phyloP scores from a whole-genome alignment of 495 filamentous ascomycete genomes.

The Aspergillus baeticus region DNA sequence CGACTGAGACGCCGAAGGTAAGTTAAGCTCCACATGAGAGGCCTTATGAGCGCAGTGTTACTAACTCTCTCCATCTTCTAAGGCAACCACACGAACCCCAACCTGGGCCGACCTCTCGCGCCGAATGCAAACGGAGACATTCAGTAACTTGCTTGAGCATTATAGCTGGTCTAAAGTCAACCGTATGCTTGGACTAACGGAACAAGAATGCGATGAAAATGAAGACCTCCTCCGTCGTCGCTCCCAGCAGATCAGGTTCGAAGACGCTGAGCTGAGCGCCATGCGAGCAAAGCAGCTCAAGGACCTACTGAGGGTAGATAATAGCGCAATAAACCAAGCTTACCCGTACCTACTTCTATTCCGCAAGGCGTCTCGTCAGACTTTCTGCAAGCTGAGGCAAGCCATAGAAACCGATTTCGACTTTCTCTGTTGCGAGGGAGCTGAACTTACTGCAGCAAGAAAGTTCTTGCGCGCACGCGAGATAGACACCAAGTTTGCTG shows the following conservation, averaged over 20 bases:
- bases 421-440: slow-evolving; percentile 25
- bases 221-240: slow-evolving; percentile 16
- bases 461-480: slow-evolving; percentile 26
- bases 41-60: neutral
- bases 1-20: slow-evolving; percentile 7
- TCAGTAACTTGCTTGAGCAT: slow-evolving; percentile 28
- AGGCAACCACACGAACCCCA: neutral
- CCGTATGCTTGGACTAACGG: slow-evolving; percentile 27
- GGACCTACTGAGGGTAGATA: slow-evolving; percentile 29
- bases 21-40: neutral
- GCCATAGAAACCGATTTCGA: slow-evolving; percentile 17
- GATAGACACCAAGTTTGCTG: slow-evolving; percentile 27
- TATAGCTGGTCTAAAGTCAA: slow-evolving; percentile 17
- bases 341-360: slow-evolving; percentile 24
- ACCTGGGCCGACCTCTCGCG: slow-evolving; percentile 32
- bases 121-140: slow-evolving; percentile 36
- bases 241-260: slow-evolving; percentile 25
- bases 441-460: slow-evolving; percentile 29
- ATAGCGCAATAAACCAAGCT: slow-evolving; percentile 20
- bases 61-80: neutral
- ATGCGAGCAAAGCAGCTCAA: slow-evolving; percentile 35
- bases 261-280: slow-evolving; percentile 24
- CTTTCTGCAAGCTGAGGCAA: slow-evolving; percentile 12
- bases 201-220: slow-evolving; percentile 19
- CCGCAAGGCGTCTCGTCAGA: slow-evolving; percentile 17